Percentiles rank a stretch among this genome's conserved stretches.
These are phyloP conservation scores for Rhynchosporium agropyri DNA, from an alignment of 2,329 filamentous ascomycete species.

Conservation along the genomic window DNA sequence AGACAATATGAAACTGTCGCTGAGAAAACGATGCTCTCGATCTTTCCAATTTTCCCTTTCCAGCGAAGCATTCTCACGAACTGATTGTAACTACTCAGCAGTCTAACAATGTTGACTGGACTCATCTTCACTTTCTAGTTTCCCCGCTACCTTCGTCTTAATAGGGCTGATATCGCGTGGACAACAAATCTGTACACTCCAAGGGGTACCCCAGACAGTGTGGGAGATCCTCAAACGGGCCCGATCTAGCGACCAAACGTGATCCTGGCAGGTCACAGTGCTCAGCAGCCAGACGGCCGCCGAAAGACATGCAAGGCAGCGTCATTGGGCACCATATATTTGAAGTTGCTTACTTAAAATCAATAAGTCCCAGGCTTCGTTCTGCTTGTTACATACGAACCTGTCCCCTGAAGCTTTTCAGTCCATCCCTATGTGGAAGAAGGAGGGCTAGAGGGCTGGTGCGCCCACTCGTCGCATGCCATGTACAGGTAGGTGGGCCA, in stretches of 20 bases:
- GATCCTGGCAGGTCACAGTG: slow-evolving; percentile 31
- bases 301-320: slow-evolving; percentile 4
- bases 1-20: slow-evolving; percentile 37
- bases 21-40: not conserved
- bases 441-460: slow-evolving; percentile 3
- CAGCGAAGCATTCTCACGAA: not conserved
- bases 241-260: slow-evolving; percentile 39
- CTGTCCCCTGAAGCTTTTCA: slow-evolving; percentile 16
- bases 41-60: not conserved
- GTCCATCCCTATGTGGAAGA: slow-evolving; percentile 25
- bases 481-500: slow-evolving; percentile 23
- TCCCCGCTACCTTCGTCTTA: slow-evolving; percentile 27
- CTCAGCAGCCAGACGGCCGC: slow-evolving; percentile 22
- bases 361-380: slow-evolving; percentile 32
- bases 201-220: slow-evolving; percentile 34
- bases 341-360: slow-evolving; percentile 33
- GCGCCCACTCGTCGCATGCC: slow-evolving; percentile 10
- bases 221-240: slow-evolving; percentile 42
- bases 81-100: too few relatives aligned
- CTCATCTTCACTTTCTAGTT: not conserved
- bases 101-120: slow-evolving; percentile 17
- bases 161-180: slow-evolving; percentile 39
- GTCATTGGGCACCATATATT: slow-evolving; percentile 28
- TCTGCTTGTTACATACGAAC: slow-evolving; percentile 25
- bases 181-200: slow-evolving; percentile 35